Evolutionary conservation across 108 stramenopile genomes (phyloP).

Genomic region (Fragilaria crotonensis): DNA sequence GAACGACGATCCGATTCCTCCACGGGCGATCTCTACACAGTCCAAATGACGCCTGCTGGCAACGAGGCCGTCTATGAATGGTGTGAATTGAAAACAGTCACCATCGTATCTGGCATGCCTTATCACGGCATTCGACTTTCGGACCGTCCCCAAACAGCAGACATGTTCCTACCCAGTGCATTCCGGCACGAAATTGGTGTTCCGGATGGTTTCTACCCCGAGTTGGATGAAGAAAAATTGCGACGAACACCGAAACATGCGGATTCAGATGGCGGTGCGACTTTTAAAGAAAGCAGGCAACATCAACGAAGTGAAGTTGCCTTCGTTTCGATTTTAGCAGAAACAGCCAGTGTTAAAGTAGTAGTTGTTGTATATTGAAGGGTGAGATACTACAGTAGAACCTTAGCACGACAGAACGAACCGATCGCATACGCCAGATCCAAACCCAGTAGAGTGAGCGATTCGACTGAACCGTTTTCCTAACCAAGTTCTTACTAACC

Average conservation of each 20-base stretch:
- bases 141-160: constrained; percentile 19
- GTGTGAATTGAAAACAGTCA: background rate
- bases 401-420: no score
- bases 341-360: no score
- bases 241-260: background rate
- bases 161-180: constrained; percentile 19
- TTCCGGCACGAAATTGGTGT: constrained; percentile 42
- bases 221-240: constrained; percentile 9
- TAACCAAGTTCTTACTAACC: no score
- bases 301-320: no score
- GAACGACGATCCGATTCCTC: background rate
- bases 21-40: background rate
- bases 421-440: no score
- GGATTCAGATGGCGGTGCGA: no score
- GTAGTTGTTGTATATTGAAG: no score
- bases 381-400: no score
- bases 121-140: constrained; percentile 28
- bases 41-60: background rate
- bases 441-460: no score
- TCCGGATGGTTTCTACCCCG: constrained; percentile 23
- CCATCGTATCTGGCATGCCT: constrained; percentile 26
- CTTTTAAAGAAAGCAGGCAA: no score
- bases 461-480: no score
- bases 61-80: background rate
- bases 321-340: no score